Percentiles rank a stretch among this genome's conserved stretches.
Evolutionary conservation across 257 asterid genomes (phyloP).

Genomic region (Fraxinus cuspidata): DNA sequence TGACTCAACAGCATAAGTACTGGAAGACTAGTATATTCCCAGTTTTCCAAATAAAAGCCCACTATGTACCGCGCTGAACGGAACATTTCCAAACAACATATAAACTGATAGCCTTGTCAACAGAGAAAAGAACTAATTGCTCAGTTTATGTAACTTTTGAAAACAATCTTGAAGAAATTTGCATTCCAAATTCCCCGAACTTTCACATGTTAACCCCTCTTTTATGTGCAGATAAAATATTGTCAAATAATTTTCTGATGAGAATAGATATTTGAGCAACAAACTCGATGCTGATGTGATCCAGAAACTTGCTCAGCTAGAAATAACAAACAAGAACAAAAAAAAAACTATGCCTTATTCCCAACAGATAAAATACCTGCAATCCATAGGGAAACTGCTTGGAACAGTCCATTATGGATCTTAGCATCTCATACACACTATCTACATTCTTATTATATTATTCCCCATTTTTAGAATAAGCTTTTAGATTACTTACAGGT

Average conservation of each 20-base stretch:
- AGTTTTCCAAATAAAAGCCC: not conserved
- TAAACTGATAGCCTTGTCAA: not conserved
- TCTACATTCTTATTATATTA: not conserved
- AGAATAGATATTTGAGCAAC: not conserved
- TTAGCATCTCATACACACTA: not conserved
- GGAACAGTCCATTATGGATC: not conserved
- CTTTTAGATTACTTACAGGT: conserved; percentile 61
- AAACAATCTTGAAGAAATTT: not conserved
- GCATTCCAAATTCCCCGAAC: not conserved
- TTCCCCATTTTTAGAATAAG: not conserved
- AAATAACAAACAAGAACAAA: not conserved
- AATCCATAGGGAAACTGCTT: not conserved
- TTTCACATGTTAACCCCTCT: not conserved
- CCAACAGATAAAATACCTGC: not conserved
- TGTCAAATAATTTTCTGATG: not conserved
- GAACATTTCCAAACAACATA: not conserved
- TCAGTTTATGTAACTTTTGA: not conserved
- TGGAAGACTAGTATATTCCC: not conserved
- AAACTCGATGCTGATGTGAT: not conserved
- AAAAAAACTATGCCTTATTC: not conserved
- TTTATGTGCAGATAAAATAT: not conserved
- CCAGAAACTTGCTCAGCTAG: not conserved
- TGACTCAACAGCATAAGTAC: not conserved
- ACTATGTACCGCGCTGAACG: not conserved
- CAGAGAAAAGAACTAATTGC: not conserved